phyloP scores from a whole-genome alignment of 2,329 filamentous ascomycete species.

The Scytalidium sp. region DNA sequence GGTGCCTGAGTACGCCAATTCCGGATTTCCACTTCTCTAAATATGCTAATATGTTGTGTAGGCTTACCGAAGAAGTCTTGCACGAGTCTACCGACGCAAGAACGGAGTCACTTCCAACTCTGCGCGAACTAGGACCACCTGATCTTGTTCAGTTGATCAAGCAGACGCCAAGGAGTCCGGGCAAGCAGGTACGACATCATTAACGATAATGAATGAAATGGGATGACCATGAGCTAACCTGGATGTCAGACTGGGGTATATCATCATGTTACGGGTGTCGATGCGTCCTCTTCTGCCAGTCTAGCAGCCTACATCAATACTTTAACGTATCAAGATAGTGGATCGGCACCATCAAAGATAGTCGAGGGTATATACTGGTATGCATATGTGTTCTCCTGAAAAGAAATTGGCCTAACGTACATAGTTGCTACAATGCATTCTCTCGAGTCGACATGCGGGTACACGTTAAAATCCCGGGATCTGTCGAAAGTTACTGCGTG shows the following conservation, averaged over 20 bases:
- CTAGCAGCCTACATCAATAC: conserved; percentile 98
- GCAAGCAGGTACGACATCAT: conserved; percentile 46
- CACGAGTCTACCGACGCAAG: conserved; percentile 90
- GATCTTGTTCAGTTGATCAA: conserved; percentile 96
- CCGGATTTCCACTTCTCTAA: not conserved
- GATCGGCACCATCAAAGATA: conserved; percentile 77
- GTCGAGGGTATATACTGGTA: conserved; percentile 94
- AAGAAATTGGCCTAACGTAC: conserved; percentile 25
- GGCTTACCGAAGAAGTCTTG: conserved; percentile 89
- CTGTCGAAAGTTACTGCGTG: conserved; percentile 94
- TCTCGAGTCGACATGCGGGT: conserved; percentile 98
- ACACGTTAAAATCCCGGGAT: conserved; percentile 94
- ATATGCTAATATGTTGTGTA: conserved; percentile 33
- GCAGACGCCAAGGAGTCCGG: conserved; percentile 54
- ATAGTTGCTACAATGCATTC: conserved; percentile 95
- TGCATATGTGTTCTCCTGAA: conserved; percentile 17
- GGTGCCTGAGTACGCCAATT: conserved; percentile 64
- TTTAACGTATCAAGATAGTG: conserved; percentile 83
- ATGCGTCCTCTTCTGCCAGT: conserved; percentile 96
- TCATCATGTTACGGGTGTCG: conserved; percentile 95
- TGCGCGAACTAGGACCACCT: conserved; percentile 92
- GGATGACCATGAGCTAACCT: not conserved
- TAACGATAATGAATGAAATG: not conserved
- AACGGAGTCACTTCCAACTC: conserved; percentile 79
- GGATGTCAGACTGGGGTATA: conserved; percentile 76